Evolutionary conservation across 2,329 filamentous ascomycete genomes (phyloP).

Genomic region (Myrmaecium sp.): DNA sequence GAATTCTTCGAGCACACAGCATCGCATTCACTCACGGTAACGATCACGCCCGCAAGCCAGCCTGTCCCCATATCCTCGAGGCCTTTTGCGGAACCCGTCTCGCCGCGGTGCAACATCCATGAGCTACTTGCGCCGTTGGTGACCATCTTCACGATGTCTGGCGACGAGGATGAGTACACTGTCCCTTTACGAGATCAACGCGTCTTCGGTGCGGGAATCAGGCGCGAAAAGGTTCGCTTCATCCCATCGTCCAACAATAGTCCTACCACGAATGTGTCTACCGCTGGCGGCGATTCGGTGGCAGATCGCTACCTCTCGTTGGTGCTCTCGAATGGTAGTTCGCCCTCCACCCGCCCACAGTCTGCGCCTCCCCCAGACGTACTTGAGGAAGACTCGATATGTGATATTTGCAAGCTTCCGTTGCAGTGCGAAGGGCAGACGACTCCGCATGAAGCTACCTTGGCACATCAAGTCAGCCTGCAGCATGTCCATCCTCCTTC

Average conservation of each 20-base stretch:
- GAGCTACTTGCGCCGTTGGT: no score
- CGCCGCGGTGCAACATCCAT: no score
- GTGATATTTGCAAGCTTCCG: conserved; percentile 20
- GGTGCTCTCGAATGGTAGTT: conserved; percentile 35
- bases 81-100: no score
- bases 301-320: conserved; percentile 50
- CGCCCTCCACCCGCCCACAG: not conserved
- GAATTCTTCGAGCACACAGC: no score
- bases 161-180: conserved; percentile 38
- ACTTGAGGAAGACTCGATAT: no score
- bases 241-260: conserved; percentile 30
- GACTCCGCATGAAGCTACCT: conserved; percentile 39
- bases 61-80: no score
- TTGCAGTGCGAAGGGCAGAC: conserved; percentile 11
- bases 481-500: conserved; percentile 56
- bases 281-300: conserved; percentile 29
- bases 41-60: no score
- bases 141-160: no score
- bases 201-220: conserved; percentile 46
- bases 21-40: no score
- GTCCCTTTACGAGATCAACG: conserved; percentile 41
- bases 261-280: conserved; percentile 6
- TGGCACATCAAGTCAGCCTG: conserved; percentile 56
- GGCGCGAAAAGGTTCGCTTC: conserved; percentile 43
- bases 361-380: not conserved